Evolutionary conservation across 2,329 filamentous ascomycete genomes (phyloP).

Genomic region (Aspergillus brunneoviolaceus): DNA sequence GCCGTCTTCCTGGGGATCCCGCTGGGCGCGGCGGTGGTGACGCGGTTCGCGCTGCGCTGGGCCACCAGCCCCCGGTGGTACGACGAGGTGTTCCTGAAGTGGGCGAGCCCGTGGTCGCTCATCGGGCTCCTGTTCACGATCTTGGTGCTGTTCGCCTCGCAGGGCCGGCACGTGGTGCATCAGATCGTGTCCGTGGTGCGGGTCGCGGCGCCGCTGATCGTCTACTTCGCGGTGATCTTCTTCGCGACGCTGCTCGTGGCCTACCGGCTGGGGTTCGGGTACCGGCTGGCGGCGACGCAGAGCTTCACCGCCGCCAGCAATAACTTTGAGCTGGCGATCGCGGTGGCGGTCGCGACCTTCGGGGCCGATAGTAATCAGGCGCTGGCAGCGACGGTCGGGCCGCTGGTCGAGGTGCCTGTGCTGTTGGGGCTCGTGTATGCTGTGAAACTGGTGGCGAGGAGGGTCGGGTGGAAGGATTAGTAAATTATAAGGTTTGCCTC

Average conservation of each 20-base stretch:
- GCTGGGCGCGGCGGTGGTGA: conserved; percentile 74
- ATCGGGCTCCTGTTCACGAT: conserved; percentile 87
- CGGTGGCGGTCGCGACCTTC: conserved; percentile 79
- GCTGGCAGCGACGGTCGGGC: conserved; percentile 78
- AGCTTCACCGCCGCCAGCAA: conserved; percentile 90
- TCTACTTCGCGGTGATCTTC: conserved; percentile 80
- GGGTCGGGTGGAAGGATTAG: conserved; percentile 23
- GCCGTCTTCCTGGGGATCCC: conserved; percentile 84
- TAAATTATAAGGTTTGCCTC: too few relatives aligned
- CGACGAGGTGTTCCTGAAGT: conserved; percentile 66
- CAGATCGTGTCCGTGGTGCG: conserved; percentile 81
- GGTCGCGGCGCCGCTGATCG: conserved; percentile 74
- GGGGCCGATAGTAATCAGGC: conserved; percentile 77
- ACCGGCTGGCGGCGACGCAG: conserved; percentile 69
- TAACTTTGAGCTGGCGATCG: conserved; percentile 90
- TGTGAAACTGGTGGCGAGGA: conserved; percentile 46
- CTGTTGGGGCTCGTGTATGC: conserved; percentile 75
- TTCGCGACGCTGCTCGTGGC: conserved; percentile 63
- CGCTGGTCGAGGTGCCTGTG: conserved; percentile 83
- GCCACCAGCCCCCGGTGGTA: conserved; percentile 61
- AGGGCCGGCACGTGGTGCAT: conserved; percentile 72
- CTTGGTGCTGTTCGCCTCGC: conserved; percentile 78
- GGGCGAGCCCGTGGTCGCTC: conserved; percentile 70
- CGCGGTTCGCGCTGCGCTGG: conserved; percentile 62
- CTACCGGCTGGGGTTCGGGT: conserved; percentile 69